phyloP scores from a whole-genome alignment of 805 yeast genomes.

The Debaryomyces castellii region DNA sequence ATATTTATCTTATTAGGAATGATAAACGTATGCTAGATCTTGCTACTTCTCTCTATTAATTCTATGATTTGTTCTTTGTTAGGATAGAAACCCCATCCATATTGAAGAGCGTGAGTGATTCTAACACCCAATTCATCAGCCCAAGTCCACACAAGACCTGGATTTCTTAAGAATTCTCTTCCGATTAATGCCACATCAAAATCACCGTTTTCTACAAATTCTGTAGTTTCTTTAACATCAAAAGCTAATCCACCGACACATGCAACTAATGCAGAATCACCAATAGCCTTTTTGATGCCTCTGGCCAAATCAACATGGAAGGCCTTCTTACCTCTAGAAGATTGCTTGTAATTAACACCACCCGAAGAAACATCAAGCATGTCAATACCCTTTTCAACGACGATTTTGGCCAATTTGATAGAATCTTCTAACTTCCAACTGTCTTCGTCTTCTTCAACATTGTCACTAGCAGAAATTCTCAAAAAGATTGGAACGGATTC shows the following conservation, averaged over 20 bases:
- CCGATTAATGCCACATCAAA: slow-evolving; percentile 52
- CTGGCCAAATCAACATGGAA: slow-evolving; percentile 40
- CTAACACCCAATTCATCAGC: slow-evolving; percentile 49
- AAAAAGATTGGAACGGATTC: slow-evolving; percentile 46
- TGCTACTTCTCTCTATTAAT: slow-evolving; percentile 12
- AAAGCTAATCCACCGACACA: slow-evolving; percentile 46
- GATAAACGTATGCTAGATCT: too few species aligned
- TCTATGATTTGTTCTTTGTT: slow-evolving; percentile 16
- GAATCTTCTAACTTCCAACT: slow-evolving; percentile 49
- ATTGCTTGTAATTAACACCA: slow-evolving; percentile 38
- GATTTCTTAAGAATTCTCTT: slow-evolving; percentile 43
- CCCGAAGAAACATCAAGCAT: slow-evolving; percentile 57
- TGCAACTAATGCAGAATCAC: slow-evolving; percentile 41
- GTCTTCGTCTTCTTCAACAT: slow-evolving; percentile 27
- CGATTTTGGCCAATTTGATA: slow-evolving; percentile 33
- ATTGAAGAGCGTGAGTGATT: slow-evolving; percentile 31
- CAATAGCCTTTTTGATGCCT: slow-evolving; percentile 43
- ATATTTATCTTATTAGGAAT: too few species aligned
- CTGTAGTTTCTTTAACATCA: slow-evolving; percentile 34
- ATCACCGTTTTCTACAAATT: slow-evolving; percentile 38
- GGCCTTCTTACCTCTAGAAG: slow-evolving; percentile 25
- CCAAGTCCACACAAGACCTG: slow-evolving; percentile 48
- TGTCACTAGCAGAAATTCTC: slow-evolving; percentile 48
- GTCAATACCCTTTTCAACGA: slow-evolving; percentile 46
- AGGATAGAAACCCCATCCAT: slow-evolving; percentile 19